A percentile compares a stretch with the other conserved stretches of the same genome.
phyloP scores from a whole-genome alignment of 78 protist species.

The Emiliania huxleyi region DNA sequence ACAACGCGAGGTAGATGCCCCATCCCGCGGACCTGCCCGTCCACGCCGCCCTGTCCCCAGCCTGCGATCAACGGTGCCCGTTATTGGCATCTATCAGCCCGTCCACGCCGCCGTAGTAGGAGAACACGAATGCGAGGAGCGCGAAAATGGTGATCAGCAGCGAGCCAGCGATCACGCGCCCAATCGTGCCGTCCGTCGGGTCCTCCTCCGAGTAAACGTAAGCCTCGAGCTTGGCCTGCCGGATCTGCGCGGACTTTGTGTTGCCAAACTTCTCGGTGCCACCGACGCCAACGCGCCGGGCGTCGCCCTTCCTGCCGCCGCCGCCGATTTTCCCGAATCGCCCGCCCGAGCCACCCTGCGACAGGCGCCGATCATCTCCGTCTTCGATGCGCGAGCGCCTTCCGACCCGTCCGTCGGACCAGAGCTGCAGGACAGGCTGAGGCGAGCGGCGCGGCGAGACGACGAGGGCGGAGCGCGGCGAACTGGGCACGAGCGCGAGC shows the following conservation, averaged over 20 bases:
- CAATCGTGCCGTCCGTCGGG: background rate
- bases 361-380: background rate
- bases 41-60: no score
- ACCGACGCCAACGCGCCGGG: background rate
- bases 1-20: no score
- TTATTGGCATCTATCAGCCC: background rate
- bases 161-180: background rate
- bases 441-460: no score
- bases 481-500: no score
- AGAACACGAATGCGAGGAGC: background rate
- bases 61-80: no score
- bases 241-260: background rate
- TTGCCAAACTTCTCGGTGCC: background rate
- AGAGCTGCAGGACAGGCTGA: no score
- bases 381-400: background rate
- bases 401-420: background rate
- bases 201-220: background rate
- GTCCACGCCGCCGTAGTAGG: background rate
- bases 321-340: background rate
- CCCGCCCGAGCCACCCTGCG: background rate
- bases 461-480: no score
- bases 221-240: background rate
- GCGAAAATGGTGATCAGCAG: background rate
- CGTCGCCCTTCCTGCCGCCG: background rate
- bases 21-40: no score